Base-by-base conservation (phyloP, 495 filamentous ascomycete genomes). In the Amphirosellinia nigrospora region DNA sequence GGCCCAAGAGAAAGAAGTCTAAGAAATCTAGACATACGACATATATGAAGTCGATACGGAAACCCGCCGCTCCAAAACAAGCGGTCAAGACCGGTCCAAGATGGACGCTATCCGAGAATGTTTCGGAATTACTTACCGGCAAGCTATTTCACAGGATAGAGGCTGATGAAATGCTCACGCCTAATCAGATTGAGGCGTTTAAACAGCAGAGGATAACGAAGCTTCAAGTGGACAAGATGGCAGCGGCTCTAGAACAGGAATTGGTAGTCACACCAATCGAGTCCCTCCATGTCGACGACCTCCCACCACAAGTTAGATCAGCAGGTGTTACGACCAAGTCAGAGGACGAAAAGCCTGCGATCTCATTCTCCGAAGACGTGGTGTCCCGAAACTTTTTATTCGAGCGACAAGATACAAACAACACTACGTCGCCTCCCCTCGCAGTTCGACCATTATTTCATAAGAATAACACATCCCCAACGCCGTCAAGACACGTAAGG, bases 91-190 rank as follows among this genome's bases (percentile, higher is more conserved):
- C 39, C 36, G 76, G 76, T 7, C 69, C 79, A 68, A 78, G 78
- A 81, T 86, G 83, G 84, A 80, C 79, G 16, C 70, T 87, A 23
- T 77, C 79, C 7, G 81, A 84, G 36, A 86, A 83, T 69, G 81
- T 86, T 66, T 82, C 80, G 21, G 84, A 84, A 58, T 67, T 85
- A 1, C 80, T 86, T 62, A 80, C 76, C 50, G 80, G 81, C n/a
- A 74, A 73, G 32, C 73, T 80, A 23, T 86, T 88, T 66, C 75
- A 81, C 53, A 77, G 78, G 26, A 76, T 83, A 30, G 83, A 87
- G 67, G 85, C 76, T 10, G 83, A 88, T 61, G 85, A 88, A 75
- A 86, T 86, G 82, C 80, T 87, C 69, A 83, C 79, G 15, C 76
- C 83, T 48, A 73, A 76, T 32, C 81, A 84, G 63, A 80, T 85